Evolutionary conservation across 768 basidiomycete genomes (phyloP).

Genomic region (Amyloporia xantha): DNA sequence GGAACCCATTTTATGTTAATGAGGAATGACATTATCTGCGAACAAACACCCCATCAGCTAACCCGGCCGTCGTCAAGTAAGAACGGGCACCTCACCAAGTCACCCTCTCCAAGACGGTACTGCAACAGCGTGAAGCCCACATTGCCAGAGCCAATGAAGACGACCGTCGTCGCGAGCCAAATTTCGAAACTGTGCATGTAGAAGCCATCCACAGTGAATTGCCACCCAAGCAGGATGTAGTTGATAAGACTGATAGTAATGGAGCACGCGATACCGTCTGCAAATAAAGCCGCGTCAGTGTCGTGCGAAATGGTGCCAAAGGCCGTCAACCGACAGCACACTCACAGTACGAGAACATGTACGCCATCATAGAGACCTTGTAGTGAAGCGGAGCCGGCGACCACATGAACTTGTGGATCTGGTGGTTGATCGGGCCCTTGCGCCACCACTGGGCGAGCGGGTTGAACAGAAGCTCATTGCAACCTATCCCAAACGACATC

Average conservation of each 20-base stretch:
- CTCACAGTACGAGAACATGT: slow-evolving; percentile 50
- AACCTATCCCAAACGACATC: slow-evolving; percentile 32
- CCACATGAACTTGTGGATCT: slow-evolving; percentile 75
- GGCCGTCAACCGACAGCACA: slow-evolving; percentile 1
- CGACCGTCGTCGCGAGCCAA: slow-evolving; percentile 70
- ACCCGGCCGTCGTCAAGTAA: background rate
- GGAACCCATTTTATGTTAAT: slow-evolving; percentile 32
- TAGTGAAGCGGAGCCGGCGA: slow-evolving; percentile 45
- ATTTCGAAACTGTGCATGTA: slow-evolving; percentile 80
- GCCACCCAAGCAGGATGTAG: slow-evolving; percentile 69
- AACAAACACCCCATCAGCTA: background rate
- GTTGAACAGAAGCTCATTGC: slow-evolving; percentile 71
- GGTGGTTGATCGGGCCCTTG: slow-evolving; percentile 73
- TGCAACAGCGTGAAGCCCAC: slow-evolving; percentile 66
- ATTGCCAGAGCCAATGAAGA: slow-evolving; percentile 71
- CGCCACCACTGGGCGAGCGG: slow-evolving; percentile 76
- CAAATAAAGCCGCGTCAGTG: background rate
- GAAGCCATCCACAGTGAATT: slow-evolving; percentile 65
- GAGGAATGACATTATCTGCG: slow-evolving; percentile 21
- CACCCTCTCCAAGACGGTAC: slow-evolving; percentile 54
- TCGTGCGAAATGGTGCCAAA: too few relatives aligned
- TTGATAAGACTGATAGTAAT: slow-evolving; percentile 65
- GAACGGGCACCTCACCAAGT: slow-evolving; percentile 15
- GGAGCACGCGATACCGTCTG: slow-evolving; percentile 56
- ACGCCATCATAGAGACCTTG: slow-evolving; percentile 48